Base-by-base conservation (phyloP, 1,139 yeast species). In the Yamadazyma diddensiae region DNA sequence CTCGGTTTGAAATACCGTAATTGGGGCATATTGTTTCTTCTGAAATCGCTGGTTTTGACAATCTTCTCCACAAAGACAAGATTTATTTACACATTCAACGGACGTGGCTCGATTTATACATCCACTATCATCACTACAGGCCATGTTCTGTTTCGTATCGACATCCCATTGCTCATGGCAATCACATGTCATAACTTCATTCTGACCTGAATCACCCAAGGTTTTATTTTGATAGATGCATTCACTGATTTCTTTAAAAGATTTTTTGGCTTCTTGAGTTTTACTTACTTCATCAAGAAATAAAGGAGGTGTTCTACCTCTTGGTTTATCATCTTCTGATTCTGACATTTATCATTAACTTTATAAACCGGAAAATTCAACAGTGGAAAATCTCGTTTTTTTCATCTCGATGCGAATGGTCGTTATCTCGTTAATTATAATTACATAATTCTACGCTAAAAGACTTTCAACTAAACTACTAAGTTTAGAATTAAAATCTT, bases 41-140 rank as follows among this genome's bases (percentile, higher is more conserved):
- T 90, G 97, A 52, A 92, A 90, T 39, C 97, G 63, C 55, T 88
- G 96, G 55, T 92, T 92, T 43, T 73, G 79, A 62, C 98, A 92
- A 49, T 73, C 67, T 24, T 72, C 65, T 13, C 96, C 96, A 57
- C 97, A 90, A 3, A 69, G 52, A 50, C 87, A 76, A 34, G 70
- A 67, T n/a, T 70, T 83, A 49, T 83, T 77, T 3, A 79, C 73
- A 73, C 98, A 92, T 57, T 92, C 98, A 28, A 92, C 90, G 26
- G 90, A 82, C 1, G 97, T 92, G 38, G 87, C 75, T 33, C 97
- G 63, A 57, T 92, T 92, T 46, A 92, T 88, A 71, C 98, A 92
- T 55, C 82, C 88, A 15, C 90, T 79, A 42, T 82, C 84, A 25
- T 83, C 87, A 19, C 79, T 86, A 70, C 98, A 92, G 3, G 97